Base-by-base conservation (phyloP, 306 rosid species). In the Rosa chinensis region DNA sequence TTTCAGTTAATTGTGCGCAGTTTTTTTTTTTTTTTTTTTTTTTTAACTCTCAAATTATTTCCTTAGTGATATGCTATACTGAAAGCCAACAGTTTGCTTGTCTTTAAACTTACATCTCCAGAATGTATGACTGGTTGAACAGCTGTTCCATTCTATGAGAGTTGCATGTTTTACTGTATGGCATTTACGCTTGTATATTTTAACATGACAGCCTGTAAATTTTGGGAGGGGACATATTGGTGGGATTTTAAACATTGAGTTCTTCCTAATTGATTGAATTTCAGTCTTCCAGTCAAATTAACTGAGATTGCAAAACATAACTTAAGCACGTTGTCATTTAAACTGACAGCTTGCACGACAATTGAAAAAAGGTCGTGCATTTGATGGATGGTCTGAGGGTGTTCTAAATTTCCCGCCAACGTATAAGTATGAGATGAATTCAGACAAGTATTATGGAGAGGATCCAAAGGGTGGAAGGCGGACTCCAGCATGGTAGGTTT, bases 311-410 rank as follows among this genome's bases (percentile, higher is more conserved):
- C 20, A 68, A 76, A 73, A 48, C 17, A 44, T 77, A 58, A 70
- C 85, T 77, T 78, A 18, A 53, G 68, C 79, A 58, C 74, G 63
- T 81, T 87, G 79, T 80, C 61, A 69, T 83, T 78, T 68, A 67
- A 83, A 70, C 66, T 92, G 82, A 70, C 92, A 94, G 97, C 96
- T 94, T 72, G 69, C n/a, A 20, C 83, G 81, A 77, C 95, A 94
- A 79, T 40, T 89, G 28, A 72, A 74, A 75, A 89, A 87, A 73
- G 97, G 97, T 18, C 80, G 92, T 58, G 84, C 84, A 81, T 96
- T 96, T 88, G 94, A 81, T 76, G 98, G 99, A 84, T 96, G 98
- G 99, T 90, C 90, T 39, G 97, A 96, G 87, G 98, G 97, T 78
- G 49, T n/a, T n/a, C 71, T 96, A 68, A 88, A 79, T 79, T 96